Evolutionary conservation across 441 rosid species (phyloP).

Genomic region (Pelargonium cotyledonis): DNA sequence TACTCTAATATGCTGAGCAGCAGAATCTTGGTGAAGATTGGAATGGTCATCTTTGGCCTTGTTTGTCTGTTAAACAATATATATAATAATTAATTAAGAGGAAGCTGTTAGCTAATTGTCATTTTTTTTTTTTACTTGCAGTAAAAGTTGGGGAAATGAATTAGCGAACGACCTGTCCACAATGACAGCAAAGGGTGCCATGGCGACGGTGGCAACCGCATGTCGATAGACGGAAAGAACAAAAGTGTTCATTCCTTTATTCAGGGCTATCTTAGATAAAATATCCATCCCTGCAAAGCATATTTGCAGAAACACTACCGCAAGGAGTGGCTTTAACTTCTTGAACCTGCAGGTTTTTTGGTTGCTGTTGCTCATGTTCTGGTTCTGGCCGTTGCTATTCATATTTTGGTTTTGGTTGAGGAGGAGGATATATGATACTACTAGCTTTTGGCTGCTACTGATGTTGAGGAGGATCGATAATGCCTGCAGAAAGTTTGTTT

Average conservation of each 20-base stretch:
- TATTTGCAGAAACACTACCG: conserved; percentile 55
- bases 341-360: conserved; percentile 15
- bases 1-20: conserved; percentile 42
- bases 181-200: conserved; percentile 61
- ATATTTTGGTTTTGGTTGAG: no score
- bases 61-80: conserved; percentile 43
- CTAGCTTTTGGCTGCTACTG: no score
- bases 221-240: conserved; percentile 81
- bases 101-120: no score
- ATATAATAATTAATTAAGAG: no score
- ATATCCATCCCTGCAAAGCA: conserved; percentile 87
- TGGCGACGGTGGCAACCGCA: conserved; percentile 68
- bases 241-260: conserved; percentile 77
- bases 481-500: no score
- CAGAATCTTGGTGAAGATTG: conserved; percentile 27
- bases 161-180: conserved; percentile 65
- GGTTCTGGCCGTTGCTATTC: no score
- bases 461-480: no score
- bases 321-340: conserved; percentile 52
- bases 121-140: no score
- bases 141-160: no score
- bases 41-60: conserved; percentile 68
- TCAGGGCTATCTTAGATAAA: conserved; percentile 64
- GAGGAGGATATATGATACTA: no score
- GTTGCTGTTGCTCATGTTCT: no score